Conservation (phyloP, 495 filamentous ascomycete genomes). For the Penicillium coprophilum region DNA sequence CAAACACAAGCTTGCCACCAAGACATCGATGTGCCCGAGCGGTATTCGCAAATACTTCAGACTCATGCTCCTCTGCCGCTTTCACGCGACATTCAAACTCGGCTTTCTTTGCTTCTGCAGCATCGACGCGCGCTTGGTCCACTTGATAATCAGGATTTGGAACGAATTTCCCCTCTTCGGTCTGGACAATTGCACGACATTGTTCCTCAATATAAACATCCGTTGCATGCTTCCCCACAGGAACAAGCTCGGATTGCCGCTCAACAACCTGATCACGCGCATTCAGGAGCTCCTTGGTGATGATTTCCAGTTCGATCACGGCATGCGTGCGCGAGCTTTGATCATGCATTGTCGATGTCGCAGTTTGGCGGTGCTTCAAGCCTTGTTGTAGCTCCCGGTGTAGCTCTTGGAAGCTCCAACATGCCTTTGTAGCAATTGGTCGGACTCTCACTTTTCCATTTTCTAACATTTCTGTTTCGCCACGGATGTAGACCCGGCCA, state of each 20-base stretch:
- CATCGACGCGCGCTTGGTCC: slow-evolving; percentile 24
- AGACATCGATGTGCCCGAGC: slow-evolving; percentile 14
- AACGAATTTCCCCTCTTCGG: slow-evolving; percentile 18
- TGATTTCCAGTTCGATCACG: slow-evolving; percentile 26
- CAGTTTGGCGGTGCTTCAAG: slow-evolving; percentile 20
- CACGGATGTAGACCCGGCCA: slow-evolving; percentile 21
- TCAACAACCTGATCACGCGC: slow-evolving; percentile 24
- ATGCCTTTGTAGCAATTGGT: slow-evolving; percentile 21
- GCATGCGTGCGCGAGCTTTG: slow-evolving; percentile 33
- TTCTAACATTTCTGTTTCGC: slow-evolving; percentile 27
- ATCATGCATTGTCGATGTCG: slow-evolving; percentile 26
- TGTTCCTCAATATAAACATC: slow-evolving; percentile 29
- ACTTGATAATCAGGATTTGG: slow-evolving; percentile 21
- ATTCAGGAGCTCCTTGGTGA: slow-evolving; percentile 17
- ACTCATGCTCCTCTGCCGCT: slow-evolving; percentile 18
- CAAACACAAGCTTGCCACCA: slow-evolving; percentile 30
- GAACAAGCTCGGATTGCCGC: slow-evolving; percentile 26
- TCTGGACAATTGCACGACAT: slow-evolving; percentile 6
- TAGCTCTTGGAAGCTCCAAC: slow-evolving; percentile 28
- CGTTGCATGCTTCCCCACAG: slow-evolving; percentile 28
- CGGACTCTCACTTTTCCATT: slow-evolving; percentile 27
- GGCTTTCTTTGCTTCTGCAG: slow-evolving; percentile 24
- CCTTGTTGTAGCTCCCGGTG: slow-evolving; percentile 13
- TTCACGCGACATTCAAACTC: slow-evolving; percentile 24
- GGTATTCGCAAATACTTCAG: slow-evolving; percentile 6